A percentile compares a stretch with the other conserved stretches of the same genome.
phyloP scores from a whole-genome alignment of 495 filamentous ascomycete genomes.

The Aspergillus taichungensis region DNA sequence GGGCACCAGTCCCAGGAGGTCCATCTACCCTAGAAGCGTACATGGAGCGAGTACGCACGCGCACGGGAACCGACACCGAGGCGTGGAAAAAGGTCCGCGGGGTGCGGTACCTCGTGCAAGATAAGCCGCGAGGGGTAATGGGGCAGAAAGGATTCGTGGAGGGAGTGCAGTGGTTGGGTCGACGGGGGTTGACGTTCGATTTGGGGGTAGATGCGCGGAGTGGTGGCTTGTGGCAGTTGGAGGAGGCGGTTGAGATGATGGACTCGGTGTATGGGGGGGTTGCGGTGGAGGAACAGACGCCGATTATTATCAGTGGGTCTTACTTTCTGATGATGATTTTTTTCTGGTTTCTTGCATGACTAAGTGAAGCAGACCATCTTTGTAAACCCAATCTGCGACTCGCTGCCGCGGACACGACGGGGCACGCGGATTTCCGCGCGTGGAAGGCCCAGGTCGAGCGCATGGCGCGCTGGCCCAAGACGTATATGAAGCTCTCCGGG shows the following conservation, averaged over 20 bases:
- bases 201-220: slow-evolving; percentile 67
- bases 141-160: slow-evolving; percentile 52
- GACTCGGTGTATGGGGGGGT: slow-evolving; percentile 50
- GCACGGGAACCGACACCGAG: slow-evolving; percentile 14
- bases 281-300: slow-evolving; percentile 46
- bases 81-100: slow-evolving; percentile 53
- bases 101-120: slow-evolving; percentile 74
- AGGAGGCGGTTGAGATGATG: slow-evolving; percentile 66
- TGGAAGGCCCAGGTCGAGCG: slow-evolving; percentile 31
- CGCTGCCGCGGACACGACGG: slow-evolving; percentile 23
- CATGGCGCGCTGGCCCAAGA: slow-evolving; percentile 48
- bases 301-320: slow-evolving; percentile 53
- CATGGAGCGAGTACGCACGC: slow-evolving; percentile 32
- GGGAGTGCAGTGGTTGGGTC: slow-evolving; percentile 59
- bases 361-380: slow-evolving; percentile 55
- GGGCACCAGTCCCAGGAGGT: slow-evolving; percentile 68
- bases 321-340: background rate
- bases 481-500: slow-evolving; percentile 87
- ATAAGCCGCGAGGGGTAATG: slow-evolving; percentile 57
- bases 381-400: slow-evolving; percentile 72
- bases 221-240: slow-evolving; percentile 61
- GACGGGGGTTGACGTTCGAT: slow-evolving; percentile 61
- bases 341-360: slow-evolving; percentile 2
- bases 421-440: slow-evolving; percentile 48
- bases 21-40: slow-evolving; percentile 39